A percentile compares a stretch with the other conserved stretches of the same genome.
These are phyloP conservation scores for Leccinum solheimii DNA, from an alignment of 1,284 basidiomycete species.

Conservation along the genomic window DNA sequence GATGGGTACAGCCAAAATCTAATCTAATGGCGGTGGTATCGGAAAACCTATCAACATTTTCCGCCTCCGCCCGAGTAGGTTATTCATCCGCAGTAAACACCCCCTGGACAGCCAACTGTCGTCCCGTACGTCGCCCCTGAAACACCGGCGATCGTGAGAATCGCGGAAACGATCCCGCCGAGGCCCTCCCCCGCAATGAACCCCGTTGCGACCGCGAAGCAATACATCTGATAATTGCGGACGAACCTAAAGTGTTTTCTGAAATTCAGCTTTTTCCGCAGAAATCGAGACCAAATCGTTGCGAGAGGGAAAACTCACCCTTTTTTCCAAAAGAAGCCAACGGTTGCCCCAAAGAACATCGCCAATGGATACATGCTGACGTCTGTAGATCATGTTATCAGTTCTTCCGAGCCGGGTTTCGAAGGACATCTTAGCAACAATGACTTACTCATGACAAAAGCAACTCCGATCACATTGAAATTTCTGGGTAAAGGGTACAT, in stretches of 20 bases:
- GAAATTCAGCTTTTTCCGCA: not conserved
- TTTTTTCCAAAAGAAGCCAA: constrained; percentile 2
- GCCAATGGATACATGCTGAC: constrained; percentile 6
- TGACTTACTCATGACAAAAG: constrained; percentile 1
- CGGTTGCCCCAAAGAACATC: constrained; percentile 5
- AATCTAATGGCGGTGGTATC: not conserved
- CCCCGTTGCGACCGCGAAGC: constrained; percentile 9
- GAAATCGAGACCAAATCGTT: not conserved
- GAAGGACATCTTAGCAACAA: not conserved
- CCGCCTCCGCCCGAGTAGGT: not conserved
- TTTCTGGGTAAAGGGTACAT: not conserved
- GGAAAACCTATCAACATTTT: not conserved
- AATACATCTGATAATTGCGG: not conserved
- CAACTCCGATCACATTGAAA: constrained; percentile 1
- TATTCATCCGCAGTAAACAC: constrained; percentile 1
- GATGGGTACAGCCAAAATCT: not conserved
- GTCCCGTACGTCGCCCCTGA: constrained; percentile 2
- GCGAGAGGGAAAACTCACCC: not conserved
- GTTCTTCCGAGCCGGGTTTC: not conserved
- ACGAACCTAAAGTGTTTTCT: not conserved
- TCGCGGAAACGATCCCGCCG: constrained; percentile 4
- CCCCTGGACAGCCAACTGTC: constrained; percentile 7
- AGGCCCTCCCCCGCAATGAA: constrained; percentile 9
- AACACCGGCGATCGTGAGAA: constrained; percentile 5
- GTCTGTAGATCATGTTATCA: not conserved